A percentile compares a stretch with the other conserved stretches of the same genome.
These are phyloP conservation scores for Phytophthora pluvialis DNA, from an alignment of 352 stramenopile species.

Conservation along the genomic window DNA sequence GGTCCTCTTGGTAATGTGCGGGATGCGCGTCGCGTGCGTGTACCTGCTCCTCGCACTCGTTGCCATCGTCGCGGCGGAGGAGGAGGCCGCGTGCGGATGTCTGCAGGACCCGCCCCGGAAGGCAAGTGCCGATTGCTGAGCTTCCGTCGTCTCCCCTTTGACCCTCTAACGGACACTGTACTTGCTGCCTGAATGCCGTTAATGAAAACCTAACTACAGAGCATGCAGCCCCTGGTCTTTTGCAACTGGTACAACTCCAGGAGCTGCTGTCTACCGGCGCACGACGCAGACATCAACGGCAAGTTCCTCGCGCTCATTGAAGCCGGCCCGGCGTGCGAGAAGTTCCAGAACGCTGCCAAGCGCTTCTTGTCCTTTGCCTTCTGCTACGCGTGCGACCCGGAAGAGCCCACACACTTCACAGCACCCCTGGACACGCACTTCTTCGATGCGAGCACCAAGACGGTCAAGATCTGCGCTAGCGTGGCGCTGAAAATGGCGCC, in stretches of 20 bases:
- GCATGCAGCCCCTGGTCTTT: conserved; percentile 65
- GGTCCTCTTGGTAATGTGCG: conserved; percentile 25
- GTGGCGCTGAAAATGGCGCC: conserved; percentile 57
- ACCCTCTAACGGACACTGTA: conserved; percentile 7
- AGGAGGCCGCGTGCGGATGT: conserved; percentile 29
- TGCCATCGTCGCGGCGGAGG: not conserved
- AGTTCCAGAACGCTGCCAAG: conserved; percentile 77
- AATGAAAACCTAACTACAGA: conserved; percentile 39
- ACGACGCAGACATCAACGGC: conserved; percentile 67
- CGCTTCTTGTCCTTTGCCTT: conserved; percentile 53
- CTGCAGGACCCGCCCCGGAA: conserved; percentile 36
- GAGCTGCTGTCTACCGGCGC: conserved; percentile 73
- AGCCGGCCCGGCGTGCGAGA: conserved; percentile 64
- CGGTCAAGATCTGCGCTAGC: conserved; percentile 73
- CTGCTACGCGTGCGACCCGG: conserved; percentile 55
- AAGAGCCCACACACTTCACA: conserved; percentile 46
- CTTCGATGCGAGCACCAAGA: conserved; percentile 54
- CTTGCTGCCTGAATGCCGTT: not conserved
- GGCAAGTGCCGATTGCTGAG: conserved; percentile 10
- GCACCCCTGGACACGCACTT: conserved; percentile 59
- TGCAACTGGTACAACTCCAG: conserved; percentile 73
- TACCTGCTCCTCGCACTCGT: conserved; percentile 13
- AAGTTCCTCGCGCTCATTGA: conserved; percentile 72
- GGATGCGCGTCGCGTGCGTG: conserved; percentile 11
- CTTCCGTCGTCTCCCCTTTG: not conserved